These are phyloP conservation scores for Neopestalotiopsis rosae DNA, from an alignment of 2,329 filamentous ascomycete genomes.

Conservation along the genomic window DNA sequence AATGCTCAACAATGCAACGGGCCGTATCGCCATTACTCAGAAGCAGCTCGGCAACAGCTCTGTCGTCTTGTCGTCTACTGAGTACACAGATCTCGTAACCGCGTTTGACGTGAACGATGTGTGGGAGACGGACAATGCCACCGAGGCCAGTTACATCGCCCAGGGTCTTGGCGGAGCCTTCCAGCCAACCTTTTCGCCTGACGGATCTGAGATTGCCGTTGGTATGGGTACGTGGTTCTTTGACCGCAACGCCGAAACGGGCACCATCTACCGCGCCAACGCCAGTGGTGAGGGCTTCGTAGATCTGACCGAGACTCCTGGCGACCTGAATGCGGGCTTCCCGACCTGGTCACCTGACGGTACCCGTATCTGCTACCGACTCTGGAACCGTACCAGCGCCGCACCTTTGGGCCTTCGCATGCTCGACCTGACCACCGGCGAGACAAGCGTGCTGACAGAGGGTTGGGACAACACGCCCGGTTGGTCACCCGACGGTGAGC, in stretches of 20 bases:
- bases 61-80: slow-evolving; percentile 37
- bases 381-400: slow-evolving; percentile 22
- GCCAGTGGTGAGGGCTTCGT: slow-evolving; percentile 24
- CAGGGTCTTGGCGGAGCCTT: slow-evolving; percentile 39
- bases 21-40: slow-evolving; percentile 37
- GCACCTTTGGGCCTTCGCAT: slow-evolving; percentile 38
- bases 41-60: slow-evolving; percentile 47
- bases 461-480: slow-evolving; percentile 45
- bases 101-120: slow-evolving; percentile 23
- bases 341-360: slow-evolving; percentile 44
- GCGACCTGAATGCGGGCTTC: slow-evolving; percentile 42
- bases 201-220: slow-evolving; percentile 43
- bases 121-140: slow-evolving; percentile 37
- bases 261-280: slow-evolving; percentile 21
- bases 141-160: slow-evolving; percentile 28
- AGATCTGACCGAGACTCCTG: slow-evolving; percentile 36
- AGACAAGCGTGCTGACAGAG: slow-evolving; percentile 36
- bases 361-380: slow-evolving; percentile 41
- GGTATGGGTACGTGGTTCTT: slow-evolving; percentile 47
- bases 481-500: slow-evolving; percentile 44
- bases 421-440: slow-evolving; percentile 31
- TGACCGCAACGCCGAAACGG: slow-evolving; percentile 31
- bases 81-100: slow-evolving; percentile 31
- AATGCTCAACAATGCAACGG: slow-evolving; percentile 28
- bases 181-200: slow-evolving; percentile 44